Conservation (phyloP, 306 rosid species). For the Gleditsia sinensis region DNA sequence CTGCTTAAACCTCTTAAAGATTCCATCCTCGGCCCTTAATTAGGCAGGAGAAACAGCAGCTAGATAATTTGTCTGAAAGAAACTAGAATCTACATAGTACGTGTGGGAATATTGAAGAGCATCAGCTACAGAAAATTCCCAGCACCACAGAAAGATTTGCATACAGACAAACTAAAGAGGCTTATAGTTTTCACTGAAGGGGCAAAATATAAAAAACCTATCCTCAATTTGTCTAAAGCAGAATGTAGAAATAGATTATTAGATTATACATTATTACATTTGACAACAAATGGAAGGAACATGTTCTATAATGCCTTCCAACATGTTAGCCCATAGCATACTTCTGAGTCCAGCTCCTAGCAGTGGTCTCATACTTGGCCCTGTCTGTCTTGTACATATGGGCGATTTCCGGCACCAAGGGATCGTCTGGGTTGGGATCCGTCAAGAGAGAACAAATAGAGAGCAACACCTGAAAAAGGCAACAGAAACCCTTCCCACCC, state of each 20-base stretch:
- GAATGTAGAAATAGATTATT: conserved; percentile 35
- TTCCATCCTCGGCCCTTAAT: not conserved
- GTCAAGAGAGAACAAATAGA: conserved; percentile 88
- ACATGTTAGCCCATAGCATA: conserved; percentile 82
- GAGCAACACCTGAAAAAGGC: conserved; percentile 70
- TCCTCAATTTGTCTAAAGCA: conserved; percentile 41
- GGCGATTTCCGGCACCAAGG: conserved; percentile 83
- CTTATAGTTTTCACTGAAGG: not conserved
- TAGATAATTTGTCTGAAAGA: not conserved
- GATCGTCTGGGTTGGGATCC: conserved; percentile 89
- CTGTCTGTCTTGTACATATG: conserved; percentile 81
- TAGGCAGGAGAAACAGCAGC: not conserved
- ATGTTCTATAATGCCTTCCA: conserved; percentile 29
- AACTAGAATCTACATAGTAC: not conserved
- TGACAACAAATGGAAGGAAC: conserved; percentile 37
- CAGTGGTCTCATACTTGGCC: conserved; percentile 85
- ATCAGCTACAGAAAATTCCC: not conserved
- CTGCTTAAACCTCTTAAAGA: not conserved
- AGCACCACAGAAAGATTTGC: conserved; percentile 19
- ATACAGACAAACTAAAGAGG: not conserved
- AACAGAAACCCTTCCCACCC: conserved; percentile 67
- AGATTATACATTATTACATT: conserved; percentile 39
- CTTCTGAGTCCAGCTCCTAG: conserved; percentile 94
- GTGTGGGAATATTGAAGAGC: not conserved
- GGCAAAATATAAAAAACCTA: conserved; percentile 24